phyloP scores from a whole-genome alignment of 495 filamentous ascomycete genomes.

The Aspergillus hancockii region DNA sequence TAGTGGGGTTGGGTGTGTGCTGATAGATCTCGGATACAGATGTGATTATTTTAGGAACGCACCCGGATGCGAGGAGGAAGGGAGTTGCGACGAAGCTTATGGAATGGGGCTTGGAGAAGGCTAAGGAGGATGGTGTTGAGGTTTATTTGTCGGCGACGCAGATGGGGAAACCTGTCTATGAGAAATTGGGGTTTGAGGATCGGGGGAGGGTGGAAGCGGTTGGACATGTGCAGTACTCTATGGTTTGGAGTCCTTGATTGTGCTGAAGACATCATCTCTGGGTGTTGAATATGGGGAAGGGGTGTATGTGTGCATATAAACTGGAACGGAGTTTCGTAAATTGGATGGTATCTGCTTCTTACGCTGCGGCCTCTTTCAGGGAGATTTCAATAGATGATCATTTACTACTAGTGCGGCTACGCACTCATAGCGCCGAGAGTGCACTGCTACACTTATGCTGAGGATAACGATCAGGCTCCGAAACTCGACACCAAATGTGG shows the following conservation, averaged over 20 bases:
- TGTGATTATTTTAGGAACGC: slow-evolving; percentile 37
- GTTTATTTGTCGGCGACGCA: slow-evolving; percentile 36
- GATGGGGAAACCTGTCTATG: slow-evolving; percentile 32
- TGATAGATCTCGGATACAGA: slow-evolving; percentile 18
- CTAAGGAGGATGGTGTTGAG: slow-evolving; percentile 40
- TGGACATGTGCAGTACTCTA: slow-evolving; percentile 7
- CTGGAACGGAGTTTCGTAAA: no score
- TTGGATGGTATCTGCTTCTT: no score
- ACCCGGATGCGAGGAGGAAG: slow-evolving; percentile 38
- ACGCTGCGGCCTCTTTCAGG: no score
- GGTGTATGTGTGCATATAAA: no score
- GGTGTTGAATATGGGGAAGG: no score
- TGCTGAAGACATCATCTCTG: background rate
- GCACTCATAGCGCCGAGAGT: no score
- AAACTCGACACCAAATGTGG: no score
- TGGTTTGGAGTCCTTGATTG: slow-evolving; percentile 8
- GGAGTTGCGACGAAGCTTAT: slow-evolving; percentile 41
- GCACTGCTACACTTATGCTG: no score
- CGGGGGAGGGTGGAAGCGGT: slow-evolving; percentile 17
- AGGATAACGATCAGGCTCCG: no score
- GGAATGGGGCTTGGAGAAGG: slow-evolving; percentile 42
- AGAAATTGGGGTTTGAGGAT: slow-evolving; percentile 33
- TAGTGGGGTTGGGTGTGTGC: background rate
- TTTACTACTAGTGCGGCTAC: no score
- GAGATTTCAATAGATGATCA: no score